These are phyloP conservation scores for Geotrichum ghanense DNA, from an alignment of 805 yeast species.

Conservation along the genomic window DNA sequence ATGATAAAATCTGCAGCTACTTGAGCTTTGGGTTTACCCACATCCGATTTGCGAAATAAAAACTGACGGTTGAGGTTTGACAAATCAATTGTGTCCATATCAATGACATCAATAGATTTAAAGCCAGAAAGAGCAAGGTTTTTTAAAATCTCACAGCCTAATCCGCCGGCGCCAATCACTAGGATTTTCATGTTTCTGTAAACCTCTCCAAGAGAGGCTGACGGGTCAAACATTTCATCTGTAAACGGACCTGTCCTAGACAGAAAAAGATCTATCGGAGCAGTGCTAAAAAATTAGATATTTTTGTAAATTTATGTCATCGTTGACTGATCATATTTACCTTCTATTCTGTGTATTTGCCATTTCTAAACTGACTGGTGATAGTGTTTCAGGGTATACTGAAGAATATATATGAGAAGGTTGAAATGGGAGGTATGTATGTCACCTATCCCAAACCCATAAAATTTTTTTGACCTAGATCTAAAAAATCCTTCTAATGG, in stretches of 20 bases:
- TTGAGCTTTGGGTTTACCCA: constrained; percentile 55
- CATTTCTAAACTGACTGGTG: no score
- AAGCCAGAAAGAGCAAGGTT: constrained; percentile 64
- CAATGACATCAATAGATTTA: constrained; percentile 52
- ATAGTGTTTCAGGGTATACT: no score
- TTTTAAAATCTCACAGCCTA: constrained; percentile 73
- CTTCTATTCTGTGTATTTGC: no score
- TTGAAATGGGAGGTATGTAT: no score
- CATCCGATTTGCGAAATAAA: constrained; percentile 46
- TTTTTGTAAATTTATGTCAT: not conserved
- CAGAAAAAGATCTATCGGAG: not conserved
- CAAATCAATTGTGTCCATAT: constrained; percentile 76
- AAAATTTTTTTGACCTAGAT: not conserved
- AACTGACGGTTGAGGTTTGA: constrained; percentile 70
- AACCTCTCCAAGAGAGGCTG: constrained; percentile 18
- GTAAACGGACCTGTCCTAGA: constrained; percentile 24
- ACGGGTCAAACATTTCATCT: constrained; percentile 28
- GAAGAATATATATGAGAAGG: no score
- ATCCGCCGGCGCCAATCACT: constrained; percentile 68
- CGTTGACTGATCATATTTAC: not conserved
- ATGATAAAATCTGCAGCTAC: constrained; percentile 51
- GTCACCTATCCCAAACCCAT: constrained; percentile 2
- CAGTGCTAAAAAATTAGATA: not conserved
- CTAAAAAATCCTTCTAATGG: no score
- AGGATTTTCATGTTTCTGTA: constrained; percentile 23